Evolutionary conservation across 2,329 filamentous ascomycete species (phyloP).

Genomic region (Metarhizium rileyi): DNA sequence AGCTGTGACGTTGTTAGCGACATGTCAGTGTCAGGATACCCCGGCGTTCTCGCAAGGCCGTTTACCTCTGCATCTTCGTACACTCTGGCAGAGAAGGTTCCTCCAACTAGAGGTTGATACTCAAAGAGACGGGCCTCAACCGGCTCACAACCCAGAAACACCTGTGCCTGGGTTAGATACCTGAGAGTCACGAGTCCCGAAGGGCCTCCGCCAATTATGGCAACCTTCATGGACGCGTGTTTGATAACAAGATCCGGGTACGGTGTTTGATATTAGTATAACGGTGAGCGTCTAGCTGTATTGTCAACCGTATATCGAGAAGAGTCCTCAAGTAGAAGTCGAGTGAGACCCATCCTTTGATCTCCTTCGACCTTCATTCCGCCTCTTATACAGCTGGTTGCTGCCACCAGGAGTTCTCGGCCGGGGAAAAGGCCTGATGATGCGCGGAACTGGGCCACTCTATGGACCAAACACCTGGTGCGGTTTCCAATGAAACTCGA

Average conservation of each 20-base stretch:
- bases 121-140: constrained; percentile 33
- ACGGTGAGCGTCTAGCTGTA: too few relatives aligned
- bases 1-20: constrained; percentile 15
- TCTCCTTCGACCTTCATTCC: background rate
- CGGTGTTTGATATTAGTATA: background rate
- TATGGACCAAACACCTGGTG: background rate
- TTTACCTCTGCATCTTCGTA: constrained; percentile 33
- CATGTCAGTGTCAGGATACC: background rate
- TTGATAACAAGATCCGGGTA: background rate
- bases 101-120: constrained; percentile 28
- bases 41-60: background rate
- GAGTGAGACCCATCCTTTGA: too few relatives aligned
- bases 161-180: constrained; percentile 22
- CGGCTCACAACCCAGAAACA: constrained; percentile 19
- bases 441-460: background rate
- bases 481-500: background rate
- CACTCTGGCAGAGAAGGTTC: constrained; percentile 31
- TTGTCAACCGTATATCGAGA: too few relatives aligned
- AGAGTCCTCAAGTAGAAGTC: too few relatives aligned
- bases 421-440: background rate
- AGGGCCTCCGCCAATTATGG: constrained; percentile 27
- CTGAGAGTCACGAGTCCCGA: constrained; percentile 28
- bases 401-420: background rate
- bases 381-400: background rate
- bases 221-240: constrained; percentile 17